phyloP scores from a whole-genome alignment of 2,329 filamentous ascomycete species.

The Diaporthe capsici region DNA sequence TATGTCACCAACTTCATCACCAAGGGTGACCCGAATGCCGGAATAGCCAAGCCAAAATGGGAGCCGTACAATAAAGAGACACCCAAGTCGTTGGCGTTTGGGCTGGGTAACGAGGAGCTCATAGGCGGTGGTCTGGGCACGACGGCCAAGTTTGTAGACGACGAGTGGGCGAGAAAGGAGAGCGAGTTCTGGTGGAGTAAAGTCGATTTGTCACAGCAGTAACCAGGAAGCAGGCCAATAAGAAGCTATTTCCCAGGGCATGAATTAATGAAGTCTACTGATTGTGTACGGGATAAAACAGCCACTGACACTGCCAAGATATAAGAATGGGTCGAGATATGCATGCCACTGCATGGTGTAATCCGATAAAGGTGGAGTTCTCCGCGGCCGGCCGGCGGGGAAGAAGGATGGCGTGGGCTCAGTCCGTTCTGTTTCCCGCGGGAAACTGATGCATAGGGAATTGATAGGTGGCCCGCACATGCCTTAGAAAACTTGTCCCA shows the following conservation, averaged over 20 bases:
- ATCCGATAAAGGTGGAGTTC: slow-evolving; percentile 34
- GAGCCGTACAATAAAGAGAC: slow-evolving; percentile 48
- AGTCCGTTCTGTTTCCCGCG: neutral
- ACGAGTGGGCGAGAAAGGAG: slow-evolving; percentile 58
- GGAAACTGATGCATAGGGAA: neutral
- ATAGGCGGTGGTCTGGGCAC: slow-evolving; percentile 57
- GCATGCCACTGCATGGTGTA: neutral
- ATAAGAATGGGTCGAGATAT: slow-evolving; percentile 21
- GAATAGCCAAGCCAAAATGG: slow-evolving; percentile 53
- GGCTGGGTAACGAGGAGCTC: slow-evolving; percentile 61
- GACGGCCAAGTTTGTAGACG: slow-evolving; percentile 55
- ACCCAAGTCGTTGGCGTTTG: slow-evolving; percentile 58
- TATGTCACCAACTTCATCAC: slow-evolving; percentile 65
- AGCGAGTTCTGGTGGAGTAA: slow-evolving; percentile 64
- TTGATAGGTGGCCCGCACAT: neutral
- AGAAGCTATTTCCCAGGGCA: neutral
- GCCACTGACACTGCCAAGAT: slow-evolving; percentile 10
- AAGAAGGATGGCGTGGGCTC: neutral
- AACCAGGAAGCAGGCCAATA: neutral
- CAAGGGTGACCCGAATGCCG: slow-evolving; percentile 60
- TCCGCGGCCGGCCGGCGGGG: slow-evolving; percentile 1
- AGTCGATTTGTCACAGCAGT: slow-evolving; percentile 54
- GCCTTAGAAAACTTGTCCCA: neutral
- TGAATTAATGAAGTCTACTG: neutral
- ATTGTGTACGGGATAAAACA: neutral